Conservation (phyloP, 2,329 filamentous ascomycete species). For the Elsinoe batatas region DNA sequence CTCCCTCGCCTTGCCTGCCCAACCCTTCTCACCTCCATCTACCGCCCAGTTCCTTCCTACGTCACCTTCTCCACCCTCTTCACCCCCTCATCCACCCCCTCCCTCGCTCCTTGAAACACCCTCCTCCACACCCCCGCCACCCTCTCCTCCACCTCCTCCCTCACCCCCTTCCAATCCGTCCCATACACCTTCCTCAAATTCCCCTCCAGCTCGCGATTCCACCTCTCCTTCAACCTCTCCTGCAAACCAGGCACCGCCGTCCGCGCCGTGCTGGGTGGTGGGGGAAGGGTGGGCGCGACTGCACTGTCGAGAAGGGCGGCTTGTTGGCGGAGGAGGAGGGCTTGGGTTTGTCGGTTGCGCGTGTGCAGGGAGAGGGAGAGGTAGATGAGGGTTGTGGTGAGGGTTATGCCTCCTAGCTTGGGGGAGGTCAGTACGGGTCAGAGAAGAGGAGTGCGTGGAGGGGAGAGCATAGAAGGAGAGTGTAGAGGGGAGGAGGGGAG, state of each 20-base stretch:
- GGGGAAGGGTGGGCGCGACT: conserved; percentile 33
- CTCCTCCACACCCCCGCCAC: conserved; percentile 17
- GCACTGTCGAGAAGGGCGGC: conserved; percentile 34
- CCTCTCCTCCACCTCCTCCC: conserved; percentile 34
- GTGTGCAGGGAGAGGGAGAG: conserved; percentile 34
- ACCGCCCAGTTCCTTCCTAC: neutral
- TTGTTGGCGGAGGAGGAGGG: conserved; percentile 38
- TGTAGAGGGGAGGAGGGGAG: too few relatives aligned
- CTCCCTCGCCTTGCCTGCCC: neutral
- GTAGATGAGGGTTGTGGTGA: conserved; percentile 38
- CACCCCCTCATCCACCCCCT: conserved; percentile 6
- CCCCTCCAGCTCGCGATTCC: conserved; percentile 39
- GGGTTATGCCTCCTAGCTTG: conserved; percentile 42
- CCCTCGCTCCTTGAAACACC: conserved; percentile 10
- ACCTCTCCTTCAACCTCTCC: conserved; percentile 41
- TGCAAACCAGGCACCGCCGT: conserved; percentile 32
- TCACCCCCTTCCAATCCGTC: conserved; percentile 35
- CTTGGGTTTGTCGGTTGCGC: conserved; percentile 38
- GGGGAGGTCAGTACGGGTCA: conserved; percentile 1
- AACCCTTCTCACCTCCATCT: neutral
- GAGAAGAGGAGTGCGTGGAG: neutral
- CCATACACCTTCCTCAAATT: conserved; percentile 34
- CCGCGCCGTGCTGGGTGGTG: conserved; percentile 30
- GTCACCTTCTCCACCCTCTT: neutral
- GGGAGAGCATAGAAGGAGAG: too few relatives aligned